Conservation (phyloP, 148 eudicot species). For the Simmondsia chinensis region DNA sequence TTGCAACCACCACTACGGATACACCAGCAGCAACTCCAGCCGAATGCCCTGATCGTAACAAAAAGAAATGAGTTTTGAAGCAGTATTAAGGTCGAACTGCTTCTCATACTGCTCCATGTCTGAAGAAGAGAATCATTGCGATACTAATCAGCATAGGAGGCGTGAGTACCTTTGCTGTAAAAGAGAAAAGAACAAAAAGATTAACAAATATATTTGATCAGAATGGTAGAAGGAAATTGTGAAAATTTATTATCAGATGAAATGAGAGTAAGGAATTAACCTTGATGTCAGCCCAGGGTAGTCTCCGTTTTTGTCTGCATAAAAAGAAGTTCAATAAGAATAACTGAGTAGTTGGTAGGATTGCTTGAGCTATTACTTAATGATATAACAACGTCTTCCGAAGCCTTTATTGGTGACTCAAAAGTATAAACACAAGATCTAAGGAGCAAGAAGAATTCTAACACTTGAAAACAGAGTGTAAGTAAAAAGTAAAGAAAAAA, state of each 20-base stretch:
- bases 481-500: no score
- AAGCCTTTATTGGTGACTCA: no score
- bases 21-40: conserved; percentile 43
- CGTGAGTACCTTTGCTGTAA: conserved; percentile 45
- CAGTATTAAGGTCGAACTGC: conserved; percentile 5
- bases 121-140: no score
- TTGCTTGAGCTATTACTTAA: no score
- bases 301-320: conserved; percentile 52
- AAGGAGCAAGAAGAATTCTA: no score
- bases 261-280: conserved; percentile 2
- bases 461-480: no score
- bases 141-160: conserved; percentile 18
- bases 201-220: conserved; percentile 1
- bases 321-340: no score
- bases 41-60: conserved; percentile 27
- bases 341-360: no score
- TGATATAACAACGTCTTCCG: no score
- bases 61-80: conserved; percentile 9
- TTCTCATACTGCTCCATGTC: not conserved
- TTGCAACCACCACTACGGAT: conserved; percentile 25
- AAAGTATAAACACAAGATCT: no score
- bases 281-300: conserved; percentile 34
- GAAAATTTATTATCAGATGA: not conserved
- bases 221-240: not conserved
- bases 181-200: no score